Evolutionary conservation across 2,329 filamentous ascomycete genomes (phyloP), one percentile per base, ranked within the genome.

Genomic region (Xylaria sp.): DNA sequence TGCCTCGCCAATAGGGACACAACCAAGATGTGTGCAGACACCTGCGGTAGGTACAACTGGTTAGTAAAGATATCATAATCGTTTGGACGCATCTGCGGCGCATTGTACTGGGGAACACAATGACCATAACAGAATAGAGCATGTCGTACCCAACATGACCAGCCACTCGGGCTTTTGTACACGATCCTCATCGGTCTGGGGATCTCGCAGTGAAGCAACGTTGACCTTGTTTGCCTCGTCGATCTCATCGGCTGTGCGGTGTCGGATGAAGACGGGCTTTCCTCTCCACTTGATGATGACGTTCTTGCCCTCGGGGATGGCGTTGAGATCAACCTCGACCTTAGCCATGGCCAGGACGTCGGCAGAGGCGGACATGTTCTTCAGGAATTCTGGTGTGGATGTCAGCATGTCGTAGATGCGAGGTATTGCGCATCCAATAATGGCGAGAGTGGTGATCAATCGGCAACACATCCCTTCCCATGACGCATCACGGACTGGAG

Each of bases 241-340:
- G 85, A 99, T 98, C 87, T 99, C 96, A 79, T 88, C 87, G 78
- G 89, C 84, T 77, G 96, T 99, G 80, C 96, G 93, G 91, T 99
- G 96, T 83, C 96, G 94, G 89, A 99, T 94, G 88, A 99, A 99
- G 82, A 99, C 94, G 83, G 96, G 96, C 92, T 99, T 99, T 83
- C 96, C 96, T 88, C 96, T 93, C 96, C 96, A 99, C 88, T 99
- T 99, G 88, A 99, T 97, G 83, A 99, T 97, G 82, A 99, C 96
- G 87, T 99, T 99, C 92, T 98, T 99, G 89, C 96, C 96, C 88
- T 98, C 95, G 72, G 96, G 96, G 78, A 99, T 98, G 73, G 93
- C 83, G 78, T 87, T 87, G 75, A 99, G 92, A 83, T 97, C 93
- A 77, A 99, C 92, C 87, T 99, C 96, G 77, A 99, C 96, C 91